Conservation (phyloP, 1,284 basidiomycete species). For the Pseudozyma sp. region DNA sequence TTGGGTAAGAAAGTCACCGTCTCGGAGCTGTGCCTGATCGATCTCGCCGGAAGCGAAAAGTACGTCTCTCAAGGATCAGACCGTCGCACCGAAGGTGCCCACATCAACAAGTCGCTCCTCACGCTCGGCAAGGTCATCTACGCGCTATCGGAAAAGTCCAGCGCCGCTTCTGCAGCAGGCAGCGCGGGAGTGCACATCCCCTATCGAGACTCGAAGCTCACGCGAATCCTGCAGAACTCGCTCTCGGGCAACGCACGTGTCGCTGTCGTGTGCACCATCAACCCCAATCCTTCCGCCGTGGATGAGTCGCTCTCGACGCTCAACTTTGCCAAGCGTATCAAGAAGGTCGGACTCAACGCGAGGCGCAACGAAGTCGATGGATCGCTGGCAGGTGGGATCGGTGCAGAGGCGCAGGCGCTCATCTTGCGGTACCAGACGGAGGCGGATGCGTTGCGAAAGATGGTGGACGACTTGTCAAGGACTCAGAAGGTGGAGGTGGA, state of each 20-base stretch:
- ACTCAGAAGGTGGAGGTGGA: constrained; percentile 8
- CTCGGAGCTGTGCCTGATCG: constrained; percentile 79
- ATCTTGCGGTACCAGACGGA: constrained; percentile 61
- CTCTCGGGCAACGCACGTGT: constrained; percentile 93
- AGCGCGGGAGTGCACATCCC: constrained; percentile 76
- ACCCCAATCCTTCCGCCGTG: constrained; percentile 71
- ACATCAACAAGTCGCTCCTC: constrained; percentile 73
- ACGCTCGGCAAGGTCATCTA: constrained; percentile 68
- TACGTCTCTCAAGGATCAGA: constrained; percentile 71
- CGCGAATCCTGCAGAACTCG: constrained; percentile 92
- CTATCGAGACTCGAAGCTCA: constrained; percentile 92
- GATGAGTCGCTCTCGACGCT: constrained; percentile 85
- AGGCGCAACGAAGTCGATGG: constrained; percentile 85
- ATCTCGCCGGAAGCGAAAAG: constrained; percentile 96
- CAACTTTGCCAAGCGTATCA: constrained; percentile 87
- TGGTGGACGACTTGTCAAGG: constrained; percentile 51
- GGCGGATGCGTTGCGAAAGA: constrained; percentile 54
- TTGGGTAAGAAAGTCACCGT: constrained; percentile 58
- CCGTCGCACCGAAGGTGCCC: constrained; percentile 69
- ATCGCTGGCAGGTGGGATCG: constrained; percentile 22
- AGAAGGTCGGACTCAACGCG: constrained; percentile 82
- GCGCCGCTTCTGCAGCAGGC: not conserved
- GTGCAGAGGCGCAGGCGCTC: constrained; percentile 59
- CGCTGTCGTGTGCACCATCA: constrained; percentile 92
- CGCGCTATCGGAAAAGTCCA: constrained; percentile 57